Evolutionary conservation across 176 grass and related monocot genomes (phyloP).

Genomic region (Elymus sibiricus): DNA sequence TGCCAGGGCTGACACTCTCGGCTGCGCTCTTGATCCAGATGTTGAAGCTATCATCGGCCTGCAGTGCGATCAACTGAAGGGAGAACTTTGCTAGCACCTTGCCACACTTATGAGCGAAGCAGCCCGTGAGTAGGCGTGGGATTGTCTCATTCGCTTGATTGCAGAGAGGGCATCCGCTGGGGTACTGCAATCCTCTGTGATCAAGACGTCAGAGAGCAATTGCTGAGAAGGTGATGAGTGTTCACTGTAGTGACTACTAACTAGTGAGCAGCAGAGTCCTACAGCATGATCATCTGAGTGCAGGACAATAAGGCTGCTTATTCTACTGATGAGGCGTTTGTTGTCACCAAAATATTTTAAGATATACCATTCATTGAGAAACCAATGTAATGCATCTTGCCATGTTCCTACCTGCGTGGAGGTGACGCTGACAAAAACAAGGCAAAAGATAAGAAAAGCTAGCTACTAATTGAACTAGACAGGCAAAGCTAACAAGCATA

Average conservation of each 20-base stretch:
- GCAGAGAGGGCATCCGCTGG: not conserved
- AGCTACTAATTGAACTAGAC: not conserved
- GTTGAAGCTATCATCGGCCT: not conserved
- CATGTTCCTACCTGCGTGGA: not conserved
- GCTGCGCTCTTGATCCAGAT: not conserved
- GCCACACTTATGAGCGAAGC: not conserved
- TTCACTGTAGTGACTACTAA: not conserved
- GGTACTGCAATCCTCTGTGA: not conserved
- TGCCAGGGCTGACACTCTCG: not conserved
- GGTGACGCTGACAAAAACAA: not conserved
- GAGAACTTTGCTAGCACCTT: not conserved
- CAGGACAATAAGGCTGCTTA: not conserved
- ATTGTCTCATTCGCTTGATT: not conserved
- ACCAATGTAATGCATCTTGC: not conserved
- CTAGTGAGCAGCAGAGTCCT: not conserved
- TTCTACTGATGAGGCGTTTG: not conserved
- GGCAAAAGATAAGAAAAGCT: not conserved
- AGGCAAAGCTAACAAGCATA: not conserved
- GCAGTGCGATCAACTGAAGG: not conserved
- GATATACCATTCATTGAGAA: not conserved
- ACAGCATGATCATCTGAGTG: not conserved
- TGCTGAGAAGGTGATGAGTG: not conserved
- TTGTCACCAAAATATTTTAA: not conserved
- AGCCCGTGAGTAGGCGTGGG: not conserved
- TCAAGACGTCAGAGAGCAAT: not conserved